Evolutionary conservation across 768 basidiomycete species (phyloP), one percentile per base, ranked within the genome.

Genomic region (Hypsizygus marmoreus): DNA sequence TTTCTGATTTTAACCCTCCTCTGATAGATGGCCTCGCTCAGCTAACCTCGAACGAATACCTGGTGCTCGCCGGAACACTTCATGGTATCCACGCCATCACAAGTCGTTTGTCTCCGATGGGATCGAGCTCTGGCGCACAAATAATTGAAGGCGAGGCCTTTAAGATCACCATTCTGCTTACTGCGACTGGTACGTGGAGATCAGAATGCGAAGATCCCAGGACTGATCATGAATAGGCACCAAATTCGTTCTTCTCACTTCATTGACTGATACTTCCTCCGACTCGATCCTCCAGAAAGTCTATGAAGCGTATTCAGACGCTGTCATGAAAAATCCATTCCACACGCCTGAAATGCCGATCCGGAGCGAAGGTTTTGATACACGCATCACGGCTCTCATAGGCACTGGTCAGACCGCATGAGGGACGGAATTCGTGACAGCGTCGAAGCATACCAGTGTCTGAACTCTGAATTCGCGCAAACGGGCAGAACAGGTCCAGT

Each of bases 271-370:
- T 56, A 70, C 80, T 6, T 79, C 79, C 1, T 82, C 88, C 25
- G 91, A 80, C 40, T 58, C 78, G 3, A 72, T 87, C 16, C 71
- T 99, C 30, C 85, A 87, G 58, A 90, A 84, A 63, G 84, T 93
- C 36, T 98, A 98, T 66, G 93, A 97, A 64, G 82, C 80, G 14
- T 99, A 97, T 64, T 79, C 95, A 0, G 97, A 98, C 61, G 84
- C 89, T 1, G 94, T 94, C 43, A 95, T 97, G 91, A 97, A 98
- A 75, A 97, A 97, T 61, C 97, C 97, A 1, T 99, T 99, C 68
- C 93, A 98, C 66, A 95, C 93, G 4, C 90, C 89, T n/a, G 97
- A 98, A 65, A 99, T 98, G 95, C 97, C 97, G 2, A 94, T 98
- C 54, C 82, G 97, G 36, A 92, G 77, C 33, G 91, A 93, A 56